Base-by-base conservation (phyloP, 2,329 filamentous ascomycete genomes). In the Didymella sp. region DNA sequence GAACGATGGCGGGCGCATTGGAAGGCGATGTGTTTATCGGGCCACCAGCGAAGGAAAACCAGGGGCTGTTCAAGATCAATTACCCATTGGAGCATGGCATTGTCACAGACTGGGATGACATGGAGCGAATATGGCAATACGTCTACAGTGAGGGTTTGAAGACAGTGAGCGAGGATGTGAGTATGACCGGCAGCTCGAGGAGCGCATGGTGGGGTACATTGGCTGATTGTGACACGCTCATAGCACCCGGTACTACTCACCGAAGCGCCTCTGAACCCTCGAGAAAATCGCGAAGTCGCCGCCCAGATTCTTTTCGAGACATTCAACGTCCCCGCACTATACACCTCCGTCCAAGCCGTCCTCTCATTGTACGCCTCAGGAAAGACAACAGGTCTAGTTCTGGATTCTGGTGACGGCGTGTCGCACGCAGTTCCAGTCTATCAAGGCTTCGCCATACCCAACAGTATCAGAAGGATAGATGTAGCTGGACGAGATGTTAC, bases 61-160 rank as follows among this genome's bases (percentile, higher is more conserved):
- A 94, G 72, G 95, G 95, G 3, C 81, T 99, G 60, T 84, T 99
- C 68, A 99, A 98, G 85, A 97, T 99, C 70, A 85, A 88, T 64
- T 98, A 98, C 76, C 95, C 95, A 41, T 81, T 99, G 52, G 95
- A 98, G 80, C 95, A 99, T 76, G 95, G 95, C 68, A 96, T 99
- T 71, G 95, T 99, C 62, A 99, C 95, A 67, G 92, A 99, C 78
- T 99, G 95, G 95, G 95, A 98, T 75, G 95, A 99, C 74, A 99
- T 99, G 95, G 95, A 99, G 82, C 88, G 92, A 80, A 99, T 99
- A 79, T 99, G 95, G 95, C 91, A 96, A 71, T 95, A 96, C 73
- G 92, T 99, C 50, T 99, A 98, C 76, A 91, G 91, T 56, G 94
- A 97, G 73, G 95, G 96, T 63, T 78, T 99, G 70, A 98, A 97